Evolutionary conservation across 345 rosid species (phyloP).

Genomic region (Trapa incisa): DNA sequence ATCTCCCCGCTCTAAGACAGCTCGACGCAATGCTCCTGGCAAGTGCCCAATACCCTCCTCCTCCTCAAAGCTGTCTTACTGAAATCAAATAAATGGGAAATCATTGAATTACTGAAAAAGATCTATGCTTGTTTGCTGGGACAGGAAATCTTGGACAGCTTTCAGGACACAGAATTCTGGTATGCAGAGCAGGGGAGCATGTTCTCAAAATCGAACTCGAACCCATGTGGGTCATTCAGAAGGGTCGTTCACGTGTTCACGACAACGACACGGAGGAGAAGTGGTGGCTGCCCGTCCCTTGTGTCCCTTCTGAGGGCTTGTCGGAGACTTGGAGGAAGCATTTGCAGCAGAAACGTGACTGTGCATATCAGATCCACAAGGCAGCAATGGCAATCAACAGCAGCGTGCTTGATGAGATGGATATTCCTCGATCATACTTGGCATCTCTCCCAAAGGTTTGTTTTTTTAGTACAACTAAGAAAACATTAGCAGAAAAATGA

Average conservation of each 20-base stretch:
- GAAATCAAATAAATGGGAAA: not conserved
- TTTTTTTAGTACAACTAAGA: not conserved
- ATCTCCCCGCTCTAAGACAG: constrained; percentile 49
- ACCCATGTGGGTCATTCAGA: constrained; percentile 9
- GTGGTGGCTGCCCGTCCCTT: constrained; percentile 54
- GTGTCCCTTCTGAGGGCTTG: constrained; percentile 31
- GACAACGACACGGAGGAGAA: constrained; percentile 30
- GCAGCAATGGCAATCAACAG: constrained; percentile 53
- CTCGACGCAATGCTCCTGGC: constrained; percentile 42
- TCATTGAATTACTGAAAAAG: not conserved
- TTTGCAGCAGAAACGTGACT: constrained; percentile 37
- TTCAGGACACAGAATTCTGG: constrained; percentile 31
- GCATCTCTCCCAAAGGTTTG: constrained; percentile 45
- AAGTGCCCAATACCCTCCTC: not conserved
- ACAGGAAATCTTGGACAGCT: constrained; percentile 34
- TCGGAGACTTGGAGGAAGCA: constrained; percentile 31
- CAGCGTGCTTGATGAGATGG: constrained; percentile 43
- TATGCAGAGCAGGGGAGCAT: constrained; percentile 36
- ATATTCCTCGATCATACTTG: constrained; percentile 36
- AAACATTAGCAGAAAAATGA: not conserved
- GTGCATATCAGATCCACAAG: constrained; percentile 38
- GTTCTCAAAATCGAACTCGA: constrained; percentile 1
- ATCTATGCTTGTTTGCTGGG: not conserved
- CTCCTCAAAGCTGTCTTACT: too few species aligned
- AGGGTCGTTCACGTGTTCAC: constrained; percentile 7